These are phyloP conservation scores for Candida yuanshanica DNA, from an alignment of 805 yeast genomes.

Conservation along the genomic window DNA sequence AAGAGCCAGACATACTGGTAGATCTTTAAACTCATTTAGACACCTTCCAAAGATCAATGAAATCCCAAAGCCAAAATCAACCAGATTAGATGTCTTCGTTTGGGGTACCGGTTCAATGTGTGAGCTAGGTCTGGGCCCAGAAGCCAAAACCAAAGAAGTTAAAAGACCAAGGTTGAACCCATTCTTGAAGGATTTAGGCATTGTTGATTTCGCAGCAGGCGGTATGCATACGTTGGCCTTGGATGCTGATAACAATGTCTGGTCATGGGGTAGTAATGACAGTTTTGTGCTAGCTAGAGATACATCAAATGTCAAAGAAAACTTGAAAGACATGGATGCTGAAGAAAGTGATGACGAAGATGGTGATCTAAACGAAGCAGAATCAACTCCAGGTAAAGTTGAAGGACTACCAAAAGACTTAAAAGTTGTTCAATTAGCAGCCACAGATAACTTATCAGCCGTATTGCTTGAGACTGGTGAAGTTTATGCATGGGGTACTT, in stretches of 20 bases:
- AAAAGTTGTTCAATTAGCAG: conserved; percentile 74
- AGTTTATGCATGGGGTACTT: conserved; percentile 97
- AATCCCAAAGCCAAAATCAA: conserved; percentile 18
- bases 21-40: conserved; percentile 24
- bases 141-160: conserved; percentile 85
- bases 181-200: conserved; percentile 58
- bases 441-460: conserved; percentile 88
- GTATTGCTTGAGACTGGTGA: conserved; percentile 76
- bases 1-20: conserved; percentile 24
- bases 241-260: conserved; percentile 68
- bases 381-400: conserved; percentile 82
- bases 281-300: conserved; percentile 88
- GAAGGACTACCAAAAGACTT: conserved; percentile 54
- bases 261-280: conserved; percentile 99
- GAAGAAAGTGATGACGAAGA: conserved; percentile 53
- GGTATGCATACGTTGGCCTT: conserved; percentile 92
- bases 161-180: conserved; percentile 94
- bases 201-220: conserved; percentile 88
- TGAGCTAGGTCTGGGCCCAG: conserved; percentile 95
- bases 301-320: conserved; percentile 59
- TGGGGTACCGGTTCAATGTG: conserved; percentile 99
- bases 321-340: conserved; percentile 61
- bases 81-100: conserved; percentile 68
- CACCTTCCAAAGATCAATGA: conserved; percentile 23
- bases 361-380: conserved; percentile 82